Base-by-base conservation (phyloP, 1,284 basidiomycete species). In the Somion occarium region DNA sequence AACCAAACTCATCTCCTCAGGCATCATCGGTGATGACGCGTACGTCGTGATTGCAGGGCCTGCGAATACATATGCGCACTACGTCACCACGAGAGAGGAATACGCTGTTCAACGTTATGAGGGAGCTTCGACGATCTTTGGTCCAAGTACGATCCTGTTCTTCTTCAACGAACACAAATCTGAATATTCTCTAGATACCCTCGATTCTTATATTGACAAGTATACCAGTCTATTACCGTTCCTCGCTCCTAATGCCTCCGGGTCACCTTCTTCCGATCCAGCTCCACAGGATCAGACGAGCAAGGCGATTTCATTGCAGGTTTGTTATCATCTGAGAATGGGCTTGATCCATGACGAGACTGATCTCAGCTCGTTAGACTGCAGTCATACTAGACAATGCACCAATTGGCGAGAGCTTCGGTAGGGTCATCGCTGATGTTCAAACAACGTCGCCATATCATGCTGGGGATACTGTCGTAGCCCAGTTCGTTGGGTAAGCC, bases 111-210 rank as follows among this genome's bases (percentile, higher is more conserved):
- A 92, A 67, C 75, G 90, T 46, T 91, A 91, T 59, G 90, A 92
- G 67, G 90, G 89, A 30, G 85, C 87, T 0, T 89, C 86, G 38
- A 92, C 88, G 7, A 75, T 92, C 38, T 92, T 82, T 63, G 90
- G 90, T 25, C 82, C 77, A 53, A 39, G 11, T 26, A 9, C 15
- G 19, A 12, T 3, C 5, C n/a, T 4, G 39, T 11, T 43, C n/a
- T 20, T 44, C 23, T 3, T 55, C 27, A 48, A 15, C 44, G 45
- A 41, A 27, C 23, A 22, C 18, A 46, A n/a, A 34, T 30, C 46
- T 27, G n/a, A 18, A 43, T 44, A 24, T 38, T 1, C 26, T 20
- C 37, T 50, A 88, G 84, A 72, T 56, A 91, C 88, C 2, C 72
- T 91, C 12, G 86, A 89, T 48, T 83, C 89, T 2, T 92, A 91